Conservation (phyloP, 768 basidiomycete species). For the Peribolospora baueri region DNA sequence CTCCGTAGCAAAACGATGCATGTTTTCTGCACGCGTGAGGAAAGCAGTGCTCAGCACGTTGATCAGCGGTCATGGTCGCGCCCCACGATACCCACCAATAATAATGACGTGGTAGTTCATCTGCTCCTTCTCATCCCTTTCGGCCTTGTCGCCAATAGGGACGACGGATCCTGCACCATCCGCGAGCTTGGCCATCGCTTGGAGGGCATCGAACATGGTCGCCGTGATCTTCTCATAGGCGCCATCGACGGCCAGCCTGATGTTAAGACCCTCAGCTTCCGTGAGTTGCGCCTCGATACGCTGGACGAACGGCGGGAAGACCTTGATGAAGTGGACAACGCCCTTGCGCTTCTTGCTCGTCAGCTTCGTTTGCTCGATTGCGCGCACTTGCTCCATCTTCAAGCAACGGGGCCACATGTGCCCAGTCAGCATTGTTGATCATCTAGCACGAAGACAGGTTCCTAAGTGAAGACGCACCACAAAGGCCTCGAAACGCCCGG, state of each 20-base stretch:
- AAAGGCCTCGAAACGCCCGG: constrained; percentile 32
- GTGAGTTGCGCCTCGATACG: constrained; percentile 64
- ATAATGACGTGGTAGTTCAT: constrained; percentile 88
- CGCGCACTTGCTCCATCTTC: constrained; percentile 64
- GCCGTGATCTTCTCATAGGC: constrained; percentile 74
- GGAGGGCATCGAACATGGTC: constrained; percentile 73
- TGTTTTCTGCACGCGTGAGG: constrained; percentile 43
- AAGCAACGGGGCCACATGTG: constrained; percentile 11
- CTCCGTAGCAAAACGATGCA: constrained; percentile 78
- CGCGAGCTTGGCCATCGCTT: constrained; percentile 88
- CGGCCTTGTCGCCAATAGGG: constrained; percentile 29
- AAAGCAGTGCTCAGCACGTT: background rate
- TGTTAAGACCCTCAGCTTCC: constrained; percentile 45
- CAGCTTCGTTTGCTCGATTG: constrained; percentile 70
- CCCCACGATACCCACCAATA: constrained; percentile 36
- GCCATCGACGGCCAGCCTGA: constrained; percentile 47
- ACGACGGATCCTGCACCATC: too few species aligned
- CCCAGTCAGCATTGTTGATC: background rate
- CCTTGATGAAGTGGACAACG: constrained; percentile 69
- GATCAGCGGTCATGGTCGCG: background rate
- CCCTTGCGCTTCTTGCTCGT: constrained; percentile 82
- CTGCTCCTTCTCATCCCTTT: constrained; percentile 49
- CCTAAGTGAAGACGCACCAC: constrained; percentile 41
- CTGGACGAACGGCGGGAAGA: constrained; percentile 66
- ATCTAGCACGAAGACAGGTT: constrained; percentile 1